Evolutionary conservation across 805 yeast genomes (phyloP), one percentile per base, ranked within the genome.

Genomic region (Tetrapisispora phaffii): DNA sequence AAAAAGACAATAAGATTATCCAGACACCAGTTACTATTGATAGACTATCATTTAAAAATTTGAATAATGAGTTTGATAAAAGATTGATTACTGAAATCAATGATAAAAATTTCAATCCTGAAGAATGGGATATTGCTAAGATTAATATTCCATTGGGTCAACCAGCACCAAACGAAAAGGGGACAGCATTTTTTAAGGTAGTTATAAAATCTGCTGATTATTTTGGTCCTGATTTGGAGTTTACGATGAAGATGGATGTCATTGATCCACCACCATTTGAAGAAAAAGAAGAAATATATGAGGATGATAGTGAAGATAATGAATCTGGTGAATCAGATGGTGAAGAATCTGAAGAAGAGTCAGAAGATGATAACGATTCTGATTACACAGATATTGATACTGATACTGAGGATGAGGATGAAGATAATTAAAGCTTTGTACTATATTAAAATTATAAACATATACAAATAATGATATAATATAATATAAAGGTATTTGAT

Each of bases 141-240:
- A 81, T 85, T 58, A 87, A 85, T 59, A 71, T 89, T 46, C 85
- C 82, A 53, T 62, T 89, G 41, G 65, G 81, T 7, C 72, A 79
- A 41, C 88, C 94, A 38, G 79, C 95, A 15, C 97, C 97, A n/a
- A 74, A 73, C 17, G 73, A 73, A 45, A 67, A 68, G 16, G 95
- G 94, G 36, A 69, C 67, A 35, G 77, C 67, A 58, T 80, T 77
- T 51, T 85, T 85, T 71, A 75, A 88, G 66, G 69, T 89, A 16
- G 66, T 80, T 21, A 63, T 90, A 58, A 78, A 79, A 58, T 81
- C 84, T 45, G 74, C 84, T 44, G 79, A 84, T 38, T 89, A 86
- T 62, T 86, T 85, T 61, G 95, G 96, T 6, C 66, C 77, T 17
- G 97, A 90, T 60, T 61, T 86, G 21, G 86, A 82, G 51, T 74